Evolutionary conservation across 305 asterid species (phyloP).

Genomic region (Solanum chacoense): DNA sequence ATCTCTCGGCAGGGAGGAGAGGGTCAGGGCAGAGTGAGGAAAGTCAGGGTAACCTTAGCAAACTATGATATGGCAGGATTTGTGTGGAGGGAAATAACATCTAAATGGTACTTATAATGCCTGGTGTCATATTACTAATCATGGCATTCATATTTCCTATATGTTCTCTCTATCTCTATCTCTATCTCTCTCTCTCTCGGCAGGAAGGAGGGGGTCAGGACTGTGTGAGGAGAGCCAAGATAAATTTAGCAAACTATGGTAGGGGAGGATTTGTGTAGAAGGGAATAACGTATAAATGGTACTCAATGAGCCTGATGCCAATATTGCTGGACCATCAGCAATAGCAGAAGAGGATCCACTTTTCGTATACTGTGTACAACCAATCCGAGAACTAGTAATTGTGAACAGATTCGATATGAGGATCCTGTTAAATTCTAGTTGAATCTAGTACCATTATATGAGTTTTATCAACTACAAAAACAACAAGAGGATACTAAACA

Average conservation of each 20-base stretch:
- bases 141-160: not conserved
- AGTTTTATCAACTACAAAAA: not conserved
- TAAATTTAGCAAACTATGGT: not conserved
- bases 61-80: not conserved
- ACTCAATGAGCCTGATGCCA: not conserved
- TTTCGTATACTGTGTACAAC: not conserved
- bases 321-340: not conserved
- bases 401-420: not conserved
- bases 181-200: not conserved
- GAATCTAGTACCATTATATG: not conserved
- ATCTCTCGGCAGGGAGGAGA: not conserved
- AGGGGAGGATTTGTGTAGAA: not conserved
- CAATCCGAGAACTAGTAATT: not conserved
- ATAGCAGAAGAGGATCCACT: not conserved
- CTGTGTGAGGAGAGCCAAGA: not conserved
- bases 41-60: not conserved
- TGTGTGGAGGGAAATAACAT: not conserved
- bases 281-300: not conserved
- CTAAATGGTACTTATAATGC: not conserved
- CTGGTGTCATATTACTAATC: not conserved
- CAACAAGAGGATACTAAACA: slow-evolving; percentile 77
- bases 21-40: not conserved
- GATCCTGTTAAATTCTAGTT: not conserved
- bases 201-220: not conserved
- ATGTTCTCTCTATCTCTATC: not conserved